Evolutionary conservation across 139 green algal genomes (phyloP).

Genomic region (Tetradesmus lagerheimii): DNA sequence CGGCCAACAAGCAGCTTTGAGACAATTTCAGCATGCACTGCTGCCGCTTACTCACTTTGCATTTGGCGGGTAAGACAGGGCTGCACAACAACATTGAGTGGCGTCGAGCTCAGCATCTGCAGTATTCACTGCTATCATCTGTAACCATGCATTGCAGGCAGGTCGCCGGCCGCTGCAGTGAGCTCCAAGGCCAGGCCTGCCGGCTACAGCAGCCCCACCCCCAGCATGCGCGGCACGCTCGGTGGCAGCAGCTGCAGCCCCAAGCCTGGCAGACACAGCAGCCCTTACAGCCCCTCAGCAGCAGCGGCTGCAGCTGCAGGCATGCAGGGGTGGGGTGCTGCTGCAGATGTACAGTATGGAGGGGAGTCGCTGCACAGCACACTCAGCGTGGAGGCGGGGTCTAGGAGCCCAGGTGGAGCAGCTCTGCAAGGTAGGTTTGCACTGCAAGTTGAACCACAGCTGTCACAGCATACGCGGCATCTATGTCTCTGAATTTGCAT

Average conservation of each 20-base stretch:
- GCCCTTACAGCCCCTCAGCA: not conserved
- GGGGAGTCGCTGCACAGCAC: conserved; percentile 4
- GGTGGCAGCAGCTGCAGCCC: not conserved
- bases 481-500: not conserved
- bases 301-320: not conserved
- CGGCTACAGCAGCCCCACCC: conserved; percentile 31
- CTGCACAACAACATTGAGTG: too few relatives aligned
- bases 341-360: not conserved
- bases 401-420: not conserved
- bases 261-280: conserved; percentile 26
- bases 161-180: not conserved
- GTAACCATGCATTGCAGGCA: not conserved
- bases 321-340: not conserved
- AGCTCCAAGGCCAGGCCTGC: not conserved
- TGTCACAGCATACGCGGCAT: not conserved
- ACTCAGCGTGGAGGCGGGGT: conserved; percentile 5
- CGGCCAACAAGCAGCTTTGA: too few relatives aligned
- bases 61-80: too few relatives aligned
- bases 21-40: too few relatives aligned
- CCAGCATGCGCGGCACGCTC: conserved; percentile 22
- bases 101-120: not conserved
- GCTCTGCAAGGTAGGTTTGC: not conserved
- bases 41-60: too few relatives aligned
- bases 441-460: not conserved
- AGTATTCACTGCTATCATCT: not conserved